Percentiles rank a stretch among this genome's conserved stretches.
These are phyloP conservation scores for Vanrija humicola DNA, from an alignment of 1,284 basidiomycete species.

Conservation along the genomic window DNA sequence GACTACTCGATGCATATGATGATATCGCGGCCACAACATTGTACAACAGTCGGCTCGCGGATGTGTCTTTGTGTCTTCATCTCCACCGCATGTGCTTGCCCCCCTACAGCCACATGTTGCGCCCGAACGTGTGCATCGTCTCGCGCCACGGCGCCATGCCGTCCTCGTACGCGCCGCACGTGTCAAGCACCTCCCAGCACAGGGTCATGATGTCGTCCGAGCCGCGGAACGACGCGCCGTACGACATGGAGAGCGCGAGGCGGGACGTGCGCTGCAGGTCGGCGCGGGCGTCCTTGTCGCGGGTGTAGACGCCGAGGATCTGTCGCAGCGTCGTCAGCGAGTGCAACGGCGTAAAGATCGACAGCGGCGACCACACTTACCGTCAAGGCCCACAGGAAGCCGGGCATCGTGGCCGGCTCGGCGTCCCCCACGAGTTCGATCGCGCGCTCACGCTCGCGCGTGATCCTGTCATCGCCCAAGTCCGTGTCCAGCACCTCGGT, in stretches of 20 bases:
- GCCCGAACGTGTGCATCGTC: constrained; percentile 9
- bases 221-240: constrained; percentile 9
- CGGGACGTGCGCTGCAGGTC: constrained; percentile 4
- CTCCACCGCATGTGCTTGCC: too few relatives aligned
- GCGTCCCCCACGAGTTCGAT: constrained; percentile 19
- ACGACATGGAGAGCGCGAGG: constrained; percentile 9
- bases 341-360: too few relatives aligned
- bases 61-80: too few relatives aligned
- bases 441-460: not conserved
- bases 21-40: too few relatives aligned
- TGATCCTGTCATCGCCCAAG: constrained; percentile 10
- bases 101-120: constrained; percentile 4
- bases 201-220: constrained; percentile 14
- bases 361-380: too few relatives aligned
- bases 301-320: constrained; percentile 17
- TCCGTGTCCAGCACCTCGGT: constrained; percentile 17
- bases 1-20: too few relatives aligned
- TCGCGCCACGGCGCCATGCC: constrained; percentile 23
- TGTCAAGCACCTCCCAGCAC: constrained; percentile 16
- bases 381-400: constrained; percentile 16
- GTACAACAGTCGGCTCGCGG: too few relatives aligned
- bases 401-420: constrained; percentile 10
- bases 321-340: not conserved
- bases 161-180: constrained; percentile 14
- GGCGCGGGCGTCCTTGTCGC: not conserved